Conservation (phyloP, 495 filamentous ascomycete genomes). For the Aspergillus mulundensis region DNA sequence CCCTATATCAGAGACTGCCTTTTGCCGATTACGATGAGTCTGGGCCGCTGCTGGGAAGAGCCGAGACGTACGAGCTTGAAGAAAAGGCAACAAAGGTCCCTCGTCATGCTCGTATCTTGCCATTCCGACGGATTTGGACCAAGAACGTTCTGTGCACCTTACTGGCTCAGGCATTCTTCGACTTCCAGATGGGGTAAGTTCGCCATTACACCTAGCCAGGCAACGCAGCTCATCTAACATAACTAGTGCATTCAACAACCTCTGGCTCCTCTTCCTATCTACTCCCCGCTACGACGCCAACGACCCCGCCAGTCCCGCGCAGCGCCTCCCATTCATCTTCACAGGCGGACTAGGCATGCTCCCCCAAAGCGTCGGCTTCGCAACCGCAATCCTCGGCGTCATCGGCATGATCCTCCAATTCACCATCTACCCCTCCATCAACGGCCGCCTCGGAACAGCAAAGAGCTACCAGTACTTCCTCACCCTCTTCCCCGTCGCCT, state of each 20-base stretch:
- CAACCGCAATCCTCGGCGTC: conserved; percentile 71
- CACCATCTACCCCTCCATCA: conserved; percentile 67
- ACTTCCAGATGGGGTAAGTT: conserved; percentile 61
- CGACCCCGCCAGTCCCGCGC: conserved; percentile 38
- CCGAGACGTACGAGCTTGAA: conserved; percentile 41
- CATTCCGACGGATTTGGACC: conserved; percentile 76
- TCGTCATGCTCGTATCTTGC: conserved; percentile 39
- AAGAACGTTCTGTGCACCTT: conserved; percentile 69
- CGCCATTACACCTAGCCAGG: background rate
- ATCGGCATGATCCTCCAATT: conserved; percentile 77
- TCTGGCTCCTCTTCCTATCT: conserved; percentile 83
- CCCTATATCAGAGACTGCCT: conserved; percentile 32
- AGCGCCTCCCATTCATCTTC: conserved; percentile 62
- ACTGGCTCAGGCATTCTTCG: conserved; percentile 63
- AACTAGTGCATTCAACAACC: conserved; percentile 69
- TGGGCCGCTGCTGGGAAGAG: conserved; percentile 27
- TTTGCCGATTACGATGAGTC: conserved; percentile 39
- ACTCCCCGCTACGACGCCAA: conserved; percentile 64
- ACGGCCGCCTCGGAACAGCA: conserved; percentile 62
- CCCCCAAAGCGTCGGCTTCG: conserved; percentile 69
- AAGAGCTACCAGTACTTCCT: conserved; percentile 66
- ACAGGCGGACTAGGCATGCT: conserved; percentile 77
- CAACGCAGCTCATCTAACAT: background rate
- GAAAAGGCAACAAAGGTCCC: conserved; percentile 31
- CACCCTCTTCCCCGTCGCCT: conserved; percentile 68